These are phyloP conservation scores for Allomyces javanicus DNA, from an alignment of 192 early-diverging fungal species.

Conservation along the genomic window DNA sequence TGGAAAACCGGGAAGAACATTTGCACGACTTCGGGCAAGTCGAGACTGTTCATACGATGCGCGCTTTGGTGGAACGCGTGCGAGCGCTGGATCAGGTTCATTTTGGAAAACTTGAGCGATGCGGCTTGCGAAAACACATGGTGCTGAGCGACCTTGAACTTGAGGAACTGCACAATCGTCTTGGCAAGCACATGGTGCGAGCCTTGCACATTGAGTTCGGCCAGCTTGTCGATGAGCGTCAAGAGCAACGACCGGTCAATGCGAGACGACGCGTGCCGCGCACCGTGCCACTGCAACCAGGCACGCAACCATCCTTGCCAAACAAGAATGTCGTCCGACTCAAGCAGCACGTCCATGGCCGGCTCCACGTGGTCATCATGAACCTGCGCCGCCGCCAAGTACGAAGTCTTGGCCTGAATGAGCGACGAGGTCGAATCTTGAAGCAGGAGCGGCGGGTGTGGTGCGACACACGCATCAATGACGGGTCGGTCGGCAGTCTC, in stretches of 20 bases:
- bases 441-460: not conserved
- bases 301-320: too few relatives aligned
- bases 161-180: not conserved
- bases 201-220: slow-evolving; percentile 11
- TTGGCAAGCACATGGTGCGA: not conserved
- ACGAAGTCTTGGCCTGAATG: slow-evolving; percentile 1
- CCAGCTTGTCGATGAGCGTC: too few relatives aligned
- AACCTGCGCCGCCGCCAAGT: too few relatives aligned
- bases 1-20: not conserved
- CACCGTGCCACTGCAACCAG: too few relatives aligned
- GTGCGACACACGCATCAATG: not conserved
- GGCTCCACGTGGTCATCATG: too few relatives aligned
- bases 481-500: too few relatives aligned
- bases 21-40: not conserved
- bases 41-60: not conserved
- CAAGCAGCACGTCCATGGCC: too few relatives aligned
- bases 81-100: not conserved
- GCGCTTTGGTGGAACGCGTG: not conserved
- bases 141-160: not conserved
- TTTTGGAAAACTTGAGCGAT: not conserved
- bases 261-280: too few relatives aligned
- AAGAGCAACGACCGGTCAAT: too few relatives aligned
- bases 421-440: not conserved
- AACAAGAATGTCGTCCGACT: too few relatives aligned
- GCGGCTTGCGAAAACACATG: not conserved